Conservation (phyloP, 2,329 filamentous ascomycete species). For the Penicillium aurantiogriseum region DNA sequence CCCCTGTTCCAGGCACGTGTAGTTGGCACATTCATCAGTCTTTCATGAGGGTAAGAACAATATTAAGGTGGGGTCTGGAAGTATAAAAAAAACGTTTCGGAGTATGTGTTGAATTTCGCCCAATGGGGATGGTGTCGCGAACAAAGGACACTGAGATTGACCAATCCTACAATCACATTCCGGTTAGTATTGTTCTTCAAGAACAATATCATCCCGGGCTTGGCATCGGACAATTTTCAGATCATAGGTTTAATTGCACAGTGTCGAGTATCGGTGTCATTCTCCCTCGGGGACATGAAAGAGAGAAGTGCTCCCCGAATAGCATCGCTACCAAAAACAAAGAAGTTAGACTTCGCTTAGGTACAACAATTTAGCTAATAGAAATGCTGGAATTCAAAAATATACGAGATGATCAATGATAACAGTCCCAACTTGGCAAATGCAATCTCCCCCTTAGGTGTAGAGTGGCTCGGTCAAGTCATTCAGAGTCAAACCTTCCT, state of each 20-base stretch:
- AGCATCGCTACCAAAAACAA: background rate
- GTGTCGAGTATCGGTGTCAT: background rate
- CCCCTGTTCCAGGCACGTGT: background rate
- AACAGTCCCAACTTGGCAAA: background rate
- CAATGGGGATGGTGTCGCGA: background rate
- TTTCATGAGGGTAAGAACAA: constrained; percentile 1
- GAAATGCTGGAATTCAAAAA: background rate
- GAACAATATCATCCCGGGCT: constrained; percentile 1
- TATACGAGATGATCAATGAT: background rate
- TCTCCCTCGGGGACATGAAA: background rate
- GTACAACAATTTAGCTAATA: constrained; percentile 2
- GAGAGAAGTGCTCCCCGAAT: background rate
- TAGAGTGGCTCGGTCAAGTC: constrained; percentile 70
- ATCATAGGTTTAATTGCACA: background rate
- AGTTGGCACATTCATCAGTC: background rate
- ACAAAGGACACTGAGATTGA: background rate
- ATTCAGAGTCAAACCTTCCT: constrained; percentile 73
- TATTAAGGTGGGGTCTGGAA: background rate
- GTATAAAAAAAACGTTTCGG: background rate
- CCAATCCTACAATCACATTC: constrained; percentile 1
- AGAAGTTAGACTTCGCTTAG: background rate
- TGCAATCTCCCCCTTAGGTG: constrained; percentile 47
- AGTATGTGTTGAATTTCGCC: background rate
- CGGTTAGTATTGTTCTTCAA: constrained; percentile 6
- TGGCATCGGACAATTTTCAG: background rate